These are phyloP conservation scores for Biscogniauxia marginata DNA, from an alignment of 2,329 filamentous ascomycete species.

Conservation along the genomic window DNA sequence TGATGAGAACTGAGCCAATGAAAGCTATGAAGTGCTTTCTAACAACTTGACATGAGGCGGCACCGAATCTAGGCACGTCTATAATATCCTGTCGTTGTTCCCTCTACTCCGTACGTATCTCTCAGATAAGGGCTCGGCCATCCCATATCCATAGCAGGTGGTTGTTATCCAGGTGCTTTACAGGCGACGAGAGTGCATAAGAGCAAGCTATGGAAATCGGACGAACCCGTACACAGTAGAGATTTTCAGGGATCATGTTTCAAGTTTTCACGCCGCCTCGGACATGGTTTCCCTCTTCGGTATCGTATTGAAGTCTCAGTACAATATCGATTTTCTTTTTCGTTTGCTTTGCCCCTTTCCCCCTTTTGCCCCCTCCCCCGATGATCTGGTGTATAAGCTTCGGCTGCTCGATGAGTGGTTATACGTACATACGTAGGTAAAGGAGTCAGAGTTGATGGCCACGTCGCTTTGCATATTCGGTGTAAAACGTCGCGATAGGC, in stretches of 20 bases:
- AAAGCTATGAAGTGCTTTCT: conserved; percentile 5
- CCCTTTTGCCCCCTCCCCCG: not conserved
- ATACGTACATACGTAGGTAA: not conserved
- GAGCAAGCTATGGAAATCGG: not conserved
- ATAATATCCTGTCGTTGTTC: not conserved
- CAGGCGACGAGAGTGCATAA: not conserved
- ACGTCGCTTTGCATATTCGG: not conserved
- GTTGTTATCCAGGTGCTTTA: not conserved
- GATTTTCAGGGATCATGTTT: not conserved
- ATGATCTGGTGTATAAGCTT: not conserved
- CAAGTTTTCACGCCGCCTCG: not conserved
- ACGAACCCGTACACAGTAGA: not conserved
- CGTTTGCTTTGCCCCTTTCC: too few species aligned
- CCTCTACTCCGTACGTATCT: not conserved
- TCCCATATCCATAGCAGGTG: too few species aligned
- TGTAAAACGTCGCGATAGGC: not conserved
- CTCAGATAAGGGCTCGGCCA: not conserved
- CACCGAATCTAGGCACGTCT: not conserved
- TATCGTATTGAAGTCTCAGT: not conserved
- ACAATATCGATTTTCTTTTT: not conserved
- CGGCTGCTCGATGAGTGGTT: not conserved
- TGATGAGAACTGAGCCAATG: conserved; percentile 7
- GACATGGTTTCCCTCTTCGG: not conserved
- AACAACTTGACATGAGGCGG: not conserved
- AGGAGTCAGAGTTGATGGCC: not conserved